Conservation (phyloP, 1,284 basidiomycete species). For the Volvariella surrecta region DNA sequence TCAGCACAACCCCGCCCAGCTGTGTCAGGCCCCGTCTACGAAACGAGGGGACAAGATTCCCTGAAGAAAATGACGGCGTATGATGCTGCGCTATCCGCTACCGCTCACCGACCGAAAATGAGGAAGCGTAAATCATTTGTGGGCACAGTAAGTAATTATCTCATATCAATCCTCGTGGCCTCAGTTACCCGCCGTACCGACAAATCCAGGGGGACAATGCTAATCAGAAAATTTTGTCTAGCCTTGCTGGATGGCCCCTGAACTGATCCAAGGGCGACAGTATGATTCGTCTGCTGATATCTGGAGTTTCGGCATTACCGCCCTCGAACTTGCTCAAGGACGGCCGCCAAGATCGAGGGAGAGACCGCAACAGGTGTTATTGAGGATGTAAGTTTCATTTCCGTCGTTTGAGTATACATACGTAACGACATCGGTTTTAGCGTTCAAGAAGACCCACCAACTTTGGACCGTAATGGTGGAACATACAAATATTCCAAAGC, state of each 20-base stretch:
- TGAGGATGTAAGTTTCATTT: conserved; percentile 51
- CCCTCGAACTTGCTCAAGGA: conserved; percentile 78
- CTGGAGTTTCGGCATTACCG: conserved; percentile 89
- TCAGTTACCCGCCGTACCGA: too few species aligned
- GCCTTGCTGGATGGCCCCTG: conserved; percentile 94
- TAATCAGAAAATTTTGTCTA: conserved; percentile 16
- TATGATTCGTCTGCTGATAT: conserved; percentile 86
- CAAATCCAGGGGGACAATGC: too few species aligned
- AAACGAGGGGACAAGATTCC: conserved; percentile 3
- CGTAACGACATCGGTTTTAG: conserved; percentile 21
- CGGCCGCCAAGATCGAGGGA: conserved; percentile 77
- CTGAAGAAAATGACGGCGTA: conserved; percentile 1
- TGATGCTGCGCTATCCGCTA: conserved; percentile 12
- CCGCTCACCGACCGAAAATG: conserved; percentile 22
- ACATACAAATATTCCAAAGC: conserved; percentile 73
- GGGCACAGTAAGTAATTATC: conserved; percentile 56
- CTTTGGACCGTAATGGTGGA: conserved; percentile 63
- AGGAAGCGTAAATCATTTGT: conserved; percentile 83
- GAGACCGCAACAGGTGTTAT: conserved; percentile 63
- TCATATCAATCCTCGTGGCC: background rate
- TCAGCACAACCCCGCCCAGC: conserved; percentile 14
- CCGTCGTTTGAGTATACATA: conserved; percentile 9
- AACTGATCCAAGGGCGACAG: conserved; percentile 75
- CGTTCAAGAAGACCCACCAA: conserved; percentile 66
- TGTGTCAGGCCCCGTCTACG: conserved; percentile 13